Base-by-base conservation (phyloP, 305 asterid genomes). In the Lippia alba region DNA sequence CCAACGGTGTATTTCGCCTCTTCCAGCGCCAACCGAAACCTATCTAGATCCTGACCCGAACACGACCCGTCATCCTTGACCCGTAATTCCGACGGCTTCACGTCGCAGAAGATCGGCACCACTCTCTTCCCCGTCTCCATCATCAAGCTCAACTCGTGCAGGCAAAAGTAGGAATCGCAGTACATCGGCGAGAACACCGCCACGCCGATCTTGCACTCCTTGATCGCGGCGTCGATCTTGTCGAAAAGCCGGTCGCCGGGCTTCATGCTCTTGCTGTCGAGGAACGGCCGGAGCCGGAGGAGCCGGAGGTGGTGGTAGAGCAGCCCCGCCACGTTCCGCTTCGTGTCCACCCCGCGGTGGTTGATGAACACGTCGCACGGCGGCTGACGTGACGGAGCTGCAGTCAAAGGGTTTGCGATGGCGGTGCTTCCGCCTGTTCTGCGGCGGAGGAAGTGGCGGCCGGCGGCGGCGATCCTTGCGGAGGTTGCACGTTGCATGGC, bases 241-340 rank as follows among this genome's bases (percentile, higher is more conserved):
- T 82, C 90, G 54, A 80, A 77, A 61, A 88, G 55, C 46, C 48
- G 80, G 76, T 88, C 91, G 3, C 94, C 94, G 0, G 94, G 89
- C 69, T 82, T 85, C 91, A 83, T 85, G 69, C 45, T 87, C 83
- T 82, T 80, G 85, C 87, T 82, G 73, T 88, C 94, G 74, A 88
- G 76, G 68, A 88, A 88, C 0, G 94, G 88, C 6, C 74, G 69
- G 15, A 84, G 69, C 24, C 81, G 67, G 20, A 72, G 61, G 50
- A 76, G 44, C 3, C 68, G 54, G 5, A 88, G 82, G 60, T 82
- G 84, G 40, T 79, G 81, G 57, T 80, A 77, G 6, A 87, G 34
- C 53, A 87, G 69, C 5, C 89, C 90, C 4, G 87, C 80, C 3
- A 83, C 83, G 67, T 81, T 81, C 53, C 71, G 66, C 62, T 83